Evolutionary conservation across 805 yeast genomes (phyloP).

Genomic region (Wickerhamiella spandovensis): DNA sequence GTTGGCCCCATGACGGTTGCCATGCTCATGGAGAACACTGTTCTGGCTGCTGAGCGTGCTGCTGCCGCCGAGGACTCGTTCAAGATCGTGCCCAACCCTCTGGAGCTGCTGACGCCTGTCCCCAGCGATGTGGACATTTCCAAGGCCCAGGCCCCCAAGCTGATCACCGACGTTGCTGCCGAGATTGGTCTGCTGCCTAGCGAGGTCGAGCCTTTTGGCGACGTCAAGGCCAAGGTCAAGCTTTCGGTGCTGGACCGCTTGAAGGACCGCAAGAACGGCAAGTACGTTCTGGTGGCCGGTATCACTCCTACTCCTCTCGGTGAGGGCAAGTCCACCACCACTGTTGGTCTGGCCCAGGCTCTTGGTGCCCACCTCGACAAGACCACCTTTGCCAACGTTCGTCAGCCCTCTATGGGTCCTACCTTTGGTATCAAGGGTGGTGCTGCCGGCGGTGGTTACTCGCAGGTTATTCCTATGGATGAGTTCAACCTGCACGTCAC

Average conservation of each 20-base stretch:
- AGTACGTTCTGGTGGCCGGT: slow-evolving; percentile 87
- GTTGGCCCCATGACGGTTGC: slow-evolving; percentile 99
- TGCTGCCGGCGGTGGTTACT: slow-evolving; percentile 98
- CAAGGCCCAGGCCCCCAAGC: slow-evolving; percentile 77
- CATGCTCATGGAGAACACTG: slow-evolving; percentile 77
- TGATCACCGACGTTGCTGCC: slow-evolving; percentile 55
- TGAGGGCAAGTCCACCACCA: slow-evolving; percentile 94
- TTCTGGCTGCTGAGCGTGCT: slow-evolving; percentile 55
- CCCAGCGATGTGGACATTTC: slow-evolving; percentile 89
- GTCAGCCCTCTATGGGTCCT: slow-evolving; percentile 98
- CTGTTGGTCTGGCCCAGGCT: slow-evolving; percentile 94
- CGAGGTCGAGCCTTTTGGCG: slow-evolving; percentile 83
- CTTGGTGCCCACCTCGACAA: slow-evolving; percentile 77
- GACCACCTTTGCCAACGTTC: slow-evolving; percentile 82
- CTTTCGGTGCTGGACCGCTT: slow-evolving; percentile 60
- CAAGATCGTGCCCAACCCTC: slow-evolving; percentile 41
- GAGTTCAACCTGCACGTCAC: slow-evolving; percentile 96
- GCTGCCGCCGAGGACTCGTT: slow-evolving; percentile 28
- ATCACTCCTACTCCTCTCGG: slow-evolving; percentile 98
- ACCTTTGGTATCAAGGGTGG: slow-evolving; percentile 98
- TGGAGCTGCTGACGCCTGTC: slow-evolving; percentile 49
- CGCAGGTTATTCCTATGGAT: slow-evolving; percentile 98
- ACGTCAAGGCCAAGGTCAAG: slow-evolving; percentile 78
- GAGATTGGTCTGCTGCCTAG: slow-evolving; percentile 68
- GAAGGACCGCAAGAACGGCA: slow-evolving; percentile 50